A percentile compares a stretch with the other conserved stretches of the same genome.
These are phyloP conservation scores for Malassezia sp. DNA, from an alignment of 1,284 basidiomycete species.

Conservation along the genomic window DNA sequence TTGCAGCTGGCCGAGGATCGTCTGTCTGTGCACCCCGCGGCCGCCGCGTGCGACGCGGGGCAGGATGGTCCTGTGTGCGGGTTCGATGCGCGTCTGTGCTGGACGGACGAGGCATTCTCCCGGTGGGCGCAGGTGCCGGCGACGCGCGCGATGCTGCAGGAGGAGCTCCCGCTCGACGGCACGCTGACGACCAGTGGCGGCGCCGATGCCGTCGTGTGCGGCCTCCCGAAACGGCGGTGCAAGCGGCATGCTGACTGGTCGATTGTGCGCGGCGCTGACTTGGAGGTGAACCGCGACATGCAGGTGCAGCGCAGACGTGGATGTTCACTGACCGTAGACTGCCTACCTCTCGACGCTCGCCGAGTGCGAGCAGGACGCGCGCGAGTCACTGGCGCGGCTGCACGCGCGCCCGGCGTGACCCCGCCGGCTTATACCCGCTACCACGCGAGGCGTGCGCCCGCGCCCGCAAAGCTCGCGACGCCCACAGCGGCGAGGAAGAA, in stretches of 20 bases:
- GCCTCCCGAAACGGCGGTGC: slow-evolving; percentile 18
- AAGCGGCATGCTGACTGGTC: slow-evolving; percentile 24
- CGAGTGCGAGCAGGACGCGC: slow-evolving; percentile 8
- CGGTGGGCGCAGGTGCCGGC: slow-evolving; percentile 9
- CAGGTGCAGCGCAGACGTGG: slow-evolving; percentile 15
- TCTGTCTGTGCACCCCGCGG: slow-evolving; percentile 7
- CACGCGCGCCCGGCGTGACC: no score
- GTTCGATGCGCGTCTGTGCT: slow-evolving; percentile 21
- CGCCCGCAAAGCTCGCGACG: slow-evolving; percentile 21
- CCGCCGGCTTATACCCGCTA: slow-evolving; percentile 9
- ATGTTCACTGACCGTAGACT: no score
- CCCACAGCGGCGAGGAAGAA: slow-evolving; percentile 23
- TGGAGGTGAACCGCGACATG: slow-evolving; percentile 19
- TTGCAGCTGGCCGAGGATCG: slow-evolving; percentile 22
- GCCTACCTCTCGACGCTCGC: slow-evolving; percentile 6
- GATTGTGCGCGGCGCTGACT: slow-evolving; percentile 19
- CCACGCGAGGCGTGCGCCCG: slow-evolving; percentile 18
- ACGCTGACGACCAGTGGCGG: background rate
- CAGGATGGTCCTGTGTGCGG: slow-evolving; percentile 14
- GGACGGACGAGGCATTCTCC: slow-evolving; percentile 18
- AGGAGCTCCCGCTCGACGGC: slow-evolving; percentile 5
- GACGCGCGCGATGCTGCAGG: slow-evolving; percentile 9
- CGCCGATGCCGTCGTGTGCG: slow-evolving; percentile 12
- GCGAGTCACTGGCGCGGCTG: background rate
- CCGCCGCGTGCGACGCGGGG: background rate